Evolutionary conservation across 1,284 basidiomycete species (phyloP), one percentile per base, ranked within the genome.

Genomic region (Ceratobasidium sp.): DNA sequence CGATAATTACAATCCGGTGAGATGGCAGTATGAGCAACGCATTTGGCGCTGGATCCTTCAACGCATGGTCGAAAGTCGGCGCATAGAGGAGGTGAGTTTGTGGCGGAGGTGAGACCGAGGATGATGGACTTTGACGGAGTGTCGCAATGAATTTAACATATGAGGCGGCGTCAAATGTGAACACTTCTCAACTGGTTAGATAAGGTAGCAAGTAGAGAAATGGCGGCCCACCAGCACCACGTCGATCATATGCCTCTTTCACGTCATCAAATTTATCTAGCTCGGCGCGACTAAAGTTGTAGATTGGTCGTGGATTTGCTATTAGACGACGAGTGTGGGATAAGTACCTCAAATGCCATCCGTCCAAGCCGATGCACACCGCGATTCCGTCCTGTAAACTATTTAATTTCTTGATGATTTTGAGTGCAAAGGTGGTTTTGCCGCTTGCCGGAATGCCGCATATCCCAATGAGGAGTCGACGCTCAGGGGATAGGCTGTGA

Each of bases 361-460:
- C 95, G 80, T 97, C 95, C 73, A 95, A 85, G 5, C 91, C 89
- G 11, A 96, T 87, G 24, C 91, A 86, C 47, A 91, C 84, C 8
- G 89, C 89, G 22, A 79, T 81, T 51, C 63, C 56, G 33, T 72
- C 74, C 22, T 79, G 82, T 66, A 84, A 75, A 6, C 78, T 66
- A 78, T 91, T 91, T 75, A 86, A 81, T 50, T 85, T 81, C 7
- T 85, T 78, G 3, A 89, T 85, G 22, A 96, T 81, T 9, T 86
- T 83, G 45, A 83, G 81, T 1, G 93, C 88, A 24, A 96, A 86
- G 0, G 91, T 88, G 0, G 93, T 90, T 84, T 97, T 97, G 11
- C 95, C 94, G 0, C 93, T 93, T 0, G 92, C 94, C 5, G 95
- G 94, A 17, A 94, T 89, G 17, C 95, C 94, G 54, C 89, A 86